phyloP scores from a whole-genome alignment of 2,329 filamentous ascomycete genomes.

The Cladophialophora exuberans region DNA sequence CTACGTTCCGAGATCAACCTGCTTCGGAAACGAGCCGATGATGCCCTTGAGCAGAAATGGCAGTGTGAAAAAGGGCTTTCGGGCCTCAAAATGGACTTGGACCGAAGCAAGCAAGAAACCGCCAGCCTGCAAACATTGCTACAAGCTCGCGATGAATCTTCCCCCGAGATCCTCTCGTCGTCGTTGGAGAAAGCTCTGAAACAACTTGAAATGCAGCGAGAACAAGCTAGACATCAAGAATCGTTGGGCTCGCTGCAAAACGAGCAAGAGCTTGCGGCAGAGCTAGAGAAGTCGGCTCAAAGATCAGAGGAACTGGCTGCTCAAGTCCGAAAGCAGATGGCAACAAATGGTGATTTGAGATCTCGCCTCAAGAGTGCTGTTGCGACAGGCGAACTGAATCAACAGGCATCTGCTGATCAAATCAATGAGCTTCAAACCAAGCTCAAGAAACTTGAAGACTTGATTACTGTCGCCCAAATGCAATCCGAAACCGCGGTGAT shows the following conservation, averaged over 20 bases:
- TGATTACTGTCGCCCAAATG: constrained; percentile 79
- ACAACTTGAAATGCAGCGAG: constrained; percentile 69
- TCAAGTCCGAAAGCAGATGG: constrained; percentile 78
- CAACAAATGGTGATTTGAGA: constrained; percentile 75
- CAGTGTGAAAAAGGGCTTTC: constrained; percentile 88
- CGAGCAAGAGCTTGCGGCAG: constrained; percentile 67
- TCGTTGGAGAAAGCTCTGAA: constrained; percentile 74
- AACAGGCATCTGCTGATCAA: constrained; percentile 75
- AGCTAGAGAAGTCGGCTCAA: constrained; percentile 72
- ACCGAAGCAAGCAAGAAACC: constrained; percentile 92
- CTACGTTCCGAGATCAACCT: constrained; percentile 83
- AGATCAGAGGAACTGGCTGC: constrained; percentile 78
- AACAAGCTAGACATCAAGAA: constrained; percentile 58
- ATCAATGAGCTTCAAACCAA: constrained; percentile 83
- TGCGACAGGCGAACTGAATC: constrained; percentile 79
- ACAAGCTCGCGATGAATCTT: constrained; percentile 78
- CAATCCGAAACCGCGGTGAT: constrained; percentile 81
- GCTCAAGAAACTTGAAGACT: constrained; percentile 81
- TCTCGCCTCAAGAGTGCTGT: constrained; percentile 78
- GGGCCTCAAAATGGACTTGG: constrained; percentile 93
- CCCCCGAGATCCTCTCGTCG: constrained; percentile 63
- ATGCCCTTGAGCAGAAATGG: constrained; percentile 94
- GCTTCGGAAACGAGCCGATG: constrained; percentile 83
- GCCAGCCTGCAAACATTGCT: constrained; percentile 77
- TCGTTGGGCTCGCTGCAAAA: constrained; percentile 73